Conservation (phyloP, 768 basidiomycete genomes). For the Termitomyces sp. region DNA sequence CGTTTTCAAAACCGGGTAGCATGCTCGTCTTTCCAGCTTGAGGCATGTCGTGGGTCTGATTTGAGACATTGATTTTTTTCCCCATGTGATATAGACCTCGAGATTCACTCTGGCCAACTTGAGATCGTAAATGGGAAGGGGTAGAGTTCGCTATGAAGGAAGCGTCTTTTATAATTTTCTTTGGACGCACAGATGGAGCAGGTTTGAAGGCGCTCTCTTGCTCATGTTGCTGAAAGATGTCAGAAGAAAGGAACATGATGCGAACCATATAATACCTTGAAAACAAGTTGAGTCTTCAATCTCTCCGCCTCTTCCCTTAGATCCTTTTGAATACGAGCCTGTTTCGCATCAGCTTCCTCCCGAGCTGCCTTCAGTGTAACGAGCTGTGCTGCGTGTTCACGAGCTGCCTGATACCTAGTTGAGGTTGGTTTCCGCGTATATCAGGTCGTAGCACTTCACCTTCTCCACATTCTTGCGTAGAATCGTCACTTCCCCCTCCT, state of each 20-base stretch:
- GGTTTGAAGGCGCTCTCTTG: constrained; percentile 51
- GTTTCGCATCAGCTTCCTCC: constrained; percentile 54
- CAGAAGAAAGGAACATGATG: neutral
- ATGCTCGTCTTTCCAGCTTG: constrained; percentile 22
- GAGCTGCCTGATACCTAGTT: constrained; percentile 34
- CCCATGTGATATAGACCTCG: constrained; percentile 18
- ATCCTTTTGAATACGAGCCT: constrained; percentile 50
- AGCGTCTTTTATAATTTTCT: constrained; percentile 27
- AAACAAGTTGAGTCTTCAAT: constrained; percentile 59
- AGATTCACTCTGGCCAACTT: constrained; percentile 19
- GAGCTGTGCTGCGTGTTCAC: constrained; percentile 54
- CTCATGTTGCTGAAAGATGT: constrained; percentile 54
- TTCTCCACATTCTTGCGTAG: constrained; percentile 64
- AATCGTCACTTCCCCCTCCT: constrained; percentile 68
- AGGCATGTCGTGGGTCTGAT: constrained; percentile 23
- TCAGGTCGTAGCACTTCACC: constrained; percentile 26
- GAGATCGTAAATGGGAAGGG: constrained; percentile 33
- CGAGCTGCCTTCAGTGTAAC: constrained; percentile 52
- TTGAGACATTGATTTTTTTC: constrained; percentile 32
- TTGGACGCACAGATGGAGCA: constrained; percentile 38
- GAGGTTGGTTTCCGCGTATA: neutral
- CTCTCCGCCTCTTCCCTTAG: constrained; percentile 66
- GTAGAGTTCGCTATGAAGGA: constrained; percentile 34
- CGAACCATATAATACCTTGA: constrained; percentile 44
- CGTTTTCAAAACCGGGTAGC: constrained; percentile 51